These are phyloP conservation scores for Aethionema arabicum DNA, from an alignment of 345 rosid species.

Conservation along the genomic window DNA sequence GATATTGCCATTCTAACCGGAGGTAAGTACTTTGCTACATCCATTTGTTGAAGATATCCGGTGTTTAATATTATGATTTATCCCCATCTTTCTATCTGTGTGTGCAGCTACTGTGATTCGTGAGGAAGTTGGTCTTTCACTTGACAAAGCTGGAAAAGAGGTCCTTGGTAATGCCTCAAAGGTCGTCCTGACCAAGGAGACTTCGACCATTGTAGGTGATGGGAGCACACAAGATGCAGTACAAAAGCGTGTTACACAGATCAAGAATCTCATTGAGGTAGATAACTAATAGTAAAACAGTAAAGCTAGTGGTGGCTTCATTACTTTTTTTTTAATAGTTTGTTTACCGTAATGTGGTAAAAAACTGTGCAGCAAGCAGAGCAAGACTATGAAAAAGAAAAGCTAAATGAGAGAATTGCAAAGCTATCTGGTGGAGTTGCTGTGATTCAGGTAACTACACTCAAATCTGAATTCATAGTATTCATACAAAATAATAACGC, in stretches of 20 bases:
- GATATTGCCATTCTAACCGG: conserved; percentile 96
- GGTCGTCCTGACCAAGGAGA: conserved; percentile 94
- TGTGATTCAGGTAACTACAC: conserved; percentile 60
- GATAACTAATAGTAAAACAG: neutral
- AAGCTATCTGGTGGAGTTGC: conserved; percentile 89
- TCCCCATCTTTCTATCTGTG: neutral
- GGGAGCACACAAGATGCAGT: conserved; percentile 97
- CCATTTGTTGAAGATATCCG: too few species aligned
- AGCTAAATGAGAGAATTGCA: conserved; percentile 92
- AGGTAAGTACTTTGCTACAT: conserved; percentile 32
- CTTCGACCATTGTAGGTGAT: conserved; percentile 89
- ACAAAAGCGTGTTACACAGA: conserved; percentile 85
- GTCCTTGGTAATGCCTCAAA: conserved; percentile 88
- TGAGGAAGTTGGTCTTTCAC: conserved; percentile 91
- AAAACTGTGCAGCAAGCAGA: conserved; percentile 62
- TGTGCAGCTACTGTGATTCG: conserved; percentile 78
- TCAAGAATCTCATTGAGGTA: conserved; percentile 89
- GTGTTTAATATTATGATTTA: too few species aligned
- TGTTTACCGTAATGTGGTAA: neutral
- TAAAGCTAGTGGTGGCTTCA: conserved; percentile 1
- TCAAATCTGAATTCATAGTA: neutral
- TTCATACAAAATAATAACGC: neutral
- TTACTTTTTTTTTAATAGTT: neutral
- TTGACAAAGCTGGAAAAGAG: conserved; percentile 93
- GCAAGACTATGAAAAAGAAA: conserved; percentile 94